Evolutionary conservation across 805 yeast species (phyloP), one percentile per base, ranked within the genome.

Genomic region (Torulaspora indica): DNA sequence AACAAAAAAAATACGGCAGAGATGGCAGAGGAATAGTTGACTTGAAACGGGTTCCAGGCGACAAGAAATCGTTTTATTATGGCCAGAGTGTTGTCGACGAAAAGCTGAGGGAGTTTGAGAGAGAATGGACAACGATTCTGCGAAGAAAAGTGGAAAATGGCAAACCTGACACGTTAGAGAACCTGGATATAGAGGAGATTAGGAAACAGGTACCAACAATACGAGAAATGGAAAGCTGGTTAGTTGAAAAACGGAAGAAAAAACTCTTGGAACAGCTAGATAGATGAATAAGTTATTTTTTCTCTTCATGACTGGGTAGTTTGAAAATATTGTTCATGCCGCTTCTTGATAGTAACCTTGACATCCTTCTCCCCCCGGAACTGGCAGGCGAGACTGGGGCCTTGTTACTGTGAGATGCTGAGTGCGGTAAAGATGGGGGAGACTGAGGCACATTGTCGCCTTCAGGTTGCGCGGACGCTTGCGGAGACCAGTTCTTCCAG

Each of bases 191-290:
- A 9, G 38, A 40, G 10, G 25, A 12, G 15, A 10, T 33, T 14
- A 37, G 48, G 41, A 4, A 24, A 5, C 15, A 43, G 6, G 25
- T 58, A 1, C 75, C 78, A 0, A 49, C 68, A 0, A 53, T 62
- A 8, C 59, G 61, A 31, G 74, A 75, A 2, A 70, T 79, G 38
- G 75, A 73, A 38, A 40, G 51, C 12, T 69, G 75, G 68, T 49
- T 80, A 13, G 76, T 80, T 15, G 69, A 71, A 12, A 60, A 60
- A 46, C 69, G 72, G 48, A 74, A 71, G 48, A 53, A 67, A 41
- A 72, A 73, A 47, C 58, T 81, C 14, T 55, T 75, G 23, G 54
- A 56, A 8, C 65, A 54, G 36, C 35, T 57, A 17, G 45, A 46
- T 18, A 36, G 55, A 6, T 58, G 36, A 43, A 1, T 36, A 34